Evolutionary conservation across 2,329 filamentous ascomycete genomes (phyloP).

Genomic region (Botrytis fragariae): DNA sequence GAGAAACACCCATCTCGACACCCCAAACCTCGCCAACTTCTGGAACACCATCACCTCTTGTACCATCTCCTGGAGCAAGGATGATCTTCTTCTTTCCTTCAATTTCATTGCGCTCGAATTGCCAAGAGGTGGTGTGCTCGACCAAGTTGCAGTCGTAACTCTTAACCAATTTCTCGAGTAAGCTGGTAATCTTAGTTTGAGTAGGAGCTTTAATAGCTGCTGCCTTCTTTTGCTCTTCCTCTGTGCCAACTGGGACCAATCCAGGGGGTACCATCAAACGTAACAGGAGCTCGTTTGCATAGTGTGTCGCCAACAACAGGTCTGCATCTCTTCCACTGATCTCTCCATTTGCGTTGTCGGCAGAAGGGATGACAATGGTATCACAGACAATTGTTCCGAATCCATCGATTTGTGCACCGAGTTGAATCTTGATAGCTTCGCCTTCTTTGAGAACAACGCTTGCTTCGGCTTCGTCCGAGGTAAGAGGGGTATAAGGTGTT

Average conservation of each 20-base stretch:
- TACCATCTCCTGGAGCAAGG: conserved; percentile 77
- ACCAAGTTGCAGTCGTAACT: conserved; percentile 88
- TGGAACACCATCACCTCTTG: conserved; percentile 85
- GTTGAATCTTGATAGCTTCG: conserved; percentile 94
- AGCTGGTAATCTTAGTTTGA: conserved; percentile 79
- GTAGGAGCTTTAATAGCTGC: conserved; percentile 76
- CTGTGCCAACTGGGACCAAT: conserved; percentile 74
- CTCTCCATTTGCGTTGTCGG: conserved; percentile 59
- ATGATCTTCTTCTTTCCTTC: conserved; percentile 97
- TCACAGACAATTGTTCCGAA: conserved; percentile 96
- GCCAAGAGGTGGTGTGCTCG: conserved; percentile 97
- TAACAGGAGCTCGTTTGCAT: conserved; percentile 91
- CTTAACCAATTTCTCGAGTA: conserved; percentile 90
- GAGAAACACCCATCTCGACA: conserved; percentile 89
- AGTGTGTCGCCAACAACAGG: conserved; percentile 85
- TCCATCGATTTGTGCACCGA: conserved; percentile 98
- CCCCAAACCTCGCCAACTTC: conserved; percentile 96
- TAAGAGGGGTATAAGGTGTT: conserved; percentile 93
- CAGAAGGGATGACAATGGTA: conserved; percentile 71
- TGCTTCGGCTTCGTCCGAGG: conserved; percentile 82
- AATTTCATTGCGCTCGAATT: conserved; percentile 96
- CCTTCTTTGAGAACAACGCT: conserved; percentile 73
- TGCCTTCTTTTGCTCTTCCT: conserved; percentile 95
- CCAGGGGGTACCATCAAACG: conserved; percentile 91
- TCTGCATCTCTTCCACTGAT: conserved; percentile 79